Percentiles rank a stretch among this genome's conserved stretches.
Evolutionary conservation across 352 stramenopile genomes (phyloP).

Genomic region (Albugo candida): DNA sequence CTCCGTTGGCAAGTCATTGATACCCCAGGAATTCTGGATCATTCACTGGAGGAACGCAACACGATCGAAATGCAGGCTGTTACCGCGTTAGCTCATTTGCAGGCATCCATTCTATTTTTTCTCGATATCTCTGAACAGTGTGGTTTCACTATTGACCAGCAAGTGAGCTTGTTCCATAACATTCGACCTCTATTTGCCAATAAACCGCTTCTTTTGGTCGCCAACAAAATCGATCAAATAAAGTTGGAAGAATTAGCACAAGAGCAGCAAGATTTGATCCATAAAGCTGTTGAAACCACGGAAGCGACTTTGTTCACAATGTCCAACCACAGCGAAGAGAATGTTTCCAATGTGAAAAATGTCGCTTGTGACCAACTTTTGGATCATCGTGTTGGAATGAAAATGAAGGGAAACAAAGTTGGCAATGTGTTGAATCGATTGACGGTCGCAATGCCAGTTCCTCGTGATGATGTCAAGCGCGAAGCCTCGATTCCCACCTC

Average conservation of each 20-base stretch:
- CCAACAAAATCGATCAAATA: conserved; percentile 98
- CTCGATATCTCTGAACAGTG: conserved; percentile 99
- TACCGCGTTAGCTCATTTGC: conserved; percentile 97
- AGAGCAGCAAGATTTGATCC: conserved; percentile 68
- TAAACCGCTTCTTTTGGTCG: conserved; percentile 97
- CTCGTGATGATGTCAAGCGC: conserved; percentile 81
- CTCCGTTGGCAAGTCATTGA: conserved; percentile 99
- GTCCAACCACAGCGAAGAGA: conserved; percentile 95
- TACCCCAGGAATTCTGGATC: conserved; percentile 98
- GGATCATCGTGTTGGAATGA: conserved; percentile 84
- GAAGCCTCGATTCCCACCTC: conserved; percentile 86
- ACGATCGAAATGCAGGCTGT: conserved; percentile 99
- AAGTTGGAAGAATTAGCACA: conserved; percentile 79
- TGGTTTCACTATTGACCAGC: conserved; percentile 97
- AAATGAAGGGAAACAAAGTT: conserved; percentile 91
- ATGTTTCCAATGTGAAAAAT: conserved; percentile 89
- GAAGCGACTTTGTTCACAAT: conserved; percentile 93
- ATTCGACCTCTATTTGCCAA: conserved; percentile 98
- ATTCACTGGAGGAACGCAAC: conserved; percentile 98
- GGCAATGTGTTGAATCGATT: conserved; percentile 91
- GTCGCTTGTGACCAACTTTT: conserved; percentile 93
- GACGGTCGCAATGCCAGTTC: conserved; percentile 88
- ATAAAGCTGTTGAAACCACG: conserved; percentile 38
- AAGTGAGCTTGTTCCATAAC: conserved; percentile 92
- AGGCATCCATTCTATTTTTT: conserved; percentile 98